Percentiles rank a stretch among this genome's conserved stretches.
Evolutionary conservation across 169 alveolate genomes (phyloP).

Genomic region (Plasmodium gonderi): DNA sequence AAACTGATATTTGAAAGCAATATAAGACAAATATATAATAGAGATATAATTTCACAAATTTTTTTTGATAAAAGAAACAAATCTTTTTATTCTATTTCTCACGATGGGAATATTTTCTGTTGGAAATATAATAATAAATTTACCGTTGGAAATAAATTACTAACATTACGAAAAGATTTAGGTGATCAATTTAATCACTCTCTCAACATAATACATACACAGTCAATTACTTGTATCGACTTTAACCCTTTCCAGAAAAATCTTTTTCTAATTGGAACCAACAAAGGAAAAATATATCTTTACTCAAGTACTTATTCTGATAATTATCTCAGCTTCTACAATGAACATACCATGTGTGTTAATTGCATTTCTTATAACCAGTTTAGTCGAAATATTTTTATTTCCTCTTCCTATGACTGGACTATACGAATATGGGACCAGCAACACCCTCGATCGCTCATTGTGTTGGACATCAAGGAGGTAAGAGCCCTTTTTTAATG

Average conservation of each 20-base stretch:
- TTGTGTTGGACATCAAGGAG: slow-evolving; percentile 64
- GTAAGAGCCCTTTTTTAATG: no score
- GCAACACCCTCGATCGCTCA: background rate
- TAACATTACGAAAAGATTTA: slow-evolving; percentile 40
- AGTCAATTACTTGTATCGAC: slow-evolving; percentile 69
- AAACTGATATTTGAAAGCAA: slow-evolving; percentile 65
- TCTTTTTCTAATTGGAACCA: slow-evolving; percentile 64
- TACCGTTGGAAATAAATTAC: slow-evolving; percentile 65
- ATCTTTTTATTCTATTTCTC: slow-evolving; percentile 67
- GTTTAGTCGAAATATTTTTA: slow-evolving; percentile 19
- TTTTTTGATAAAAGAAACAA: slow-evolving; percentile 19
- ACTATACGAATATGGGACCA: slow-evolving; percentile 71
- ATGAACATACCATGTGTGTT: slow-evolving; percentile 64
- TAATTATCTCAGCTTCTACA: slow-evolving; percentile 12
- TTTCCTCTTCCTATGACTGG: slow-evolving; percentile 74
- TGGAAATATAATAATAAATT: slow-evolving; percentile 73
- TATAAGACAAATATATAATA: slow-evolving; percentile 53
- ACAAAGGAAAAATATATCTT: slow-evolving; percentile 57
- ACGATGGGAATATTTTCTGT: slow-evolving; percentile 55
- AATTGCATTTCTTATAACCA: slow-evolving; percentile 38
- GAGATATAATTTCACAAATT: slow-evolving; percentile 73
- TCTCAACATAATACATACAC: slow-evolving; percentile 39
- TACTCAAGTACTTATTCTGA: slow-evolving; percentile 70
- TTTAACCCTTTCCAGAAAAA: slow-evolving; percentile 61
- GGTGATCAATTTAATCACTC: slow-evolving; percentile 6